Conservation (phyloP, 108 stramenopile species). For the Bacterosira constricta region DNA sequence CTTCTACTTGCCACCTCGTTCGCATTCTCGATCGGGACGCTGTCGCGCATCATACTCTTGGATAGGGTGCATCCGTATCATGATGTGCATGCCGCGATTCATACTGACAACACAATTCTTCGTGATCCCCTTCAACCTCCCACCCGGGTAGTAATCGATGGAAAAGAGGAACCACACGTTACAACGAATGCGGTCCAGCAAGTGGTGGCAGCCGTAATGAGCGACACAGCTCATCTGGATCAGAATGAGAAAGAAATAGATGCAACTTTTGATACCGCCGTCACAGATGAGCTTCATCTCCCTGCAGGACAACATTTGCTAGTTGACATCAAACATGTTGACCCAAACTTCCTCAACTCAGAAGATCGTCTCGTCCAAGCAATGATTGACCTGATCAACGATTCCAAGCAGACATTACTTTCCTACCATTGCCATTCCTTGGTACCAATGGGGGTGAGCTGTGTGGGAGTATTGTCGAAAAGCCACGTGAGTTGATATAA, state of each 20-base stretch:
- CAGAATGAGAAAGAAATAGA: not conserved
- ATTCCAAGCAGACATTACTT: slow-evolving; percentile 62
- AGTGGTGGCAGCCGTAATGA: not conserved
- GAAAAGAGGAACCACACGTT: not conserved
- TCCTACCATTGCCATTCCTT: slow-evolving; percentile 81
- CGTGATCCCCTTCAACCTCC: not conserved
- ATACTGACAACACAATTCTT: not conserved
- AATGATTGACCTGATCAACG: slow-evolving; percentile 63
- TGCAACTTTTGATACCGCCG: not conserved
- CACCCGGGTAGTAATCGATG: not conserved
- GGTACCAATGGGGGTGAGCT: slow-evolving; percentile 69
- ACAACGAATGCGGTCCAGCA: not conserved
- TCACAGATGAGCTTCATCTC: not conserved
- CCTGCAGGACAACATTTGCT: slow-evolving; percentile 34
- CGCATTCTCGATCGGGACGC: not conserved
- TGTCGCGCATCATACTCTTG: not conserved
- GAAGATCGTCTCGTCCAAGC: slow-evolving; percentile 61
- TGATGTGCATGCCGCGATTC: not conserved
- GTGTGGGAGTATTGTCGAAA: slow-evolving; percentile 72
- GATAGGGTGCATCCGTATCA: not conserved
- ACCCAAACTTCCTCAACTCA: slow-evolving; percentile 66
- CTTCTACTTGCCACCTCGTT: not conserved
- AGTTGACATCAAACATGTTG: slow-evolving; percentile 57
- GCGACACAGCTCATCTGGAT: not conserved
- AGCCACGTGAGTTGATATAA: slow-evolving; percentile 31